Percentiles rank a stretch among this genome's conserved stretches.
Conservation (phyloP, 1,139 yeast genomes). For the Geotrichum bryndzae region DNA sequence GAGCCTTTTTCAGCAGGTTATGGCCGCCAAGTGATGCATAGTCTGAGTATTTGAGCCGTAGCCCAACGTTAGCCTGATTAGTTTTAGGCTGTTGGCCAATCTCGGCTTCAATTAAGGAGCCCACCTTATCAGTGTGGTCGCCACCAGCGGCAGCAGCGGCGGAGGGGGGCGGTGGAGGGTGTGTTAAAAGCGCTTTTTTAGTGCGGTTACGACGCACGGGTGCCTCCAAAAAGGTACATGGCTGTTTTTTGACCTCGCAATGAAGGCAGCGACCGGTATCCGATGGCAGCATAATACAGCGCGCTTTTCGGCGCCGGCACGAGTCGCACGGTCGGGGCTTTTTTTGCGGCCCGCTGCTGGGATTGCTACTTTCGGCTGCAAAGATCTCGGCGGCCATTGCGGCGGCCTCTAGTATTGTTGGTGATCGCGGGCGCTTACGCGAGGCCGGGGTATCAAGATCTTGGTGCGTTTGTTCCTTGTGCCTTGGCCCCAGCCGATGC, state of each 20-base stretch:
- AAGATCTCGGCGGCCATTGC: conserved; percentile 19
- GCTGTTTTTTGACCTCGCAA: conserved; percentile 33
- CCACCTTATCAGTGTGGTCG: neutral
- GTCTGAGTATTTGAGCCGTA: conserved; percentile 31
- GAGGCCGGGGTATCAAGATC: neutral
- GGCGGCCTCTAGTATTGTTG: conserved; percentile 18
- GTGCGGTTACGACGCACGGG: conserved; percentile 25
- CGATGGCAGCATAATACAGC: conserved; percentile 35
- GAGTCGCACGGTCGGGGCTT: conserved; percentile 29
- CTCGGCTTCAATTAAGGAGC: conserved; percentile 1
- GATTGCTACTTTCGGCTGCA: conserved; percentile 6
- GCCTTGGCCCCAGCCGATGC: neutral
- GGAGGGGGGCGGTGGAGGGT: neutral
- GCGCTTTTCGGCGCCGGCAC: conserved; percentile 35
- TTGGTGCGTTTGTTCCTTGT: neutral
- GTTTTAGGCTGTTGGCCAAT: neutral
- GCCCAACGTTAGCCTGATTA: conserved; percentile 6
- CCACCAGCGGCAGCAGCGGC: neutral
- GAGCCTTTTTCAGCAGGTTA: conserved; percentile 36
- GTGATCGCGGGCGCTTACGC: conserved; percentile 7
- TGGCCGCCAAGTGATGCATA: conserved; percentile 36
- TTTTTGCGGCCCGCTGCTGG: neutral
- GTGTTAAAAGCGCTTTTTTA: conserved; percentile 11
- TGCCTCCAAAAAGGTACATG: conserved; percentile 35
- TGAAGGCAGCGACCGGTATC: conserved; percentile 32